These are phyloP conservation scores for Hippophae rhamnoides DNA, from an alignment of 306 rosid species.

Conservation along the genomic window DNA sequence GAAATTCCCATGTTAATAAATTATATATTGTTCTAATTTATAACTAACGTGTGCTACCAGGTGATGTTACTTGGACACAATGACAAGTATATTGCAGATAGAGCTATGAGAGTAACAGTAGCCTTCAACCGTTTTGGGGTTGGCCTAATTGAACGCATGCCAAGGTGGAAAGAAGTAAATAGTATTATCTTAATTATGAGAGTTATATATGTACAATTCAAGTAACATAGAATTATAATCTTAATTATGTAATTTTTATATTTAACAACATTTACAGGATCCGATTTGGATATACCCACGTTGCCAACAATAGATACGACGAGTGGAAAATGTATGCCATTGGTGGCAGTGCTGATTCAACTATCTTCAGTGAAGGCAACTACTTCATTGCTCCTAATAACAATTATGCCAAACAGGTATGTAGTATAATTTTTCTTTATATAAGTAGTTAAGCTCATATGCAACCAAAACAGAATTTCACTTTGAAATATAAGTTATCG, in stretches of 20 bases:
- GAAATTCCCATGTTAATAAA: too few species aligned
- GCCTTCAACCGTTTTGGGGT: conserved; percentile 38
- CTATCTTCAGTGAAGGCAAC: conserved; percentile 80
- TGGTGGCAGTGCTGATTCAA: conserved; percentile 85
- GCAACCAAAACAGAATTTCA: too few species aligned
- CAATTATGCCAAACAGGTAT: conserved; percentile 41
- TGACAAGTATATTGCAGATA: conserved; percentile 45
- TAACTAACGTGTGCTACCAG: conserved; percentile 17
- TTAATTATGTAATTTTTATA: neutral
- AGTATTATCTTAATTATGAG: too few species aligned
- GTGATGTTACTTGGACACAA: conserved; percentile 82
- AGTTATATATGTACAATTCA: too few species aligned
- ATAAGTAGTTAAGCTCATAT: too few species aligned
- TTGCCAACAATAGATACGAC: conserved; percentile 69
- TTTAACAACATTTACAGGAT: conserved; percentile 31
- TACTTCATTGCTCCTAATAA: conserved; percentile 40
- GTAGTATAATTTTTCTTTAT: neutral
- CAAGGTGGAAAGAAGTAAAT: conserved; percentile 31
- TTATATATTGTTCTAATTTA: too few species aligned
- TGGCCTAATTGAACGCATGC: conserved; percentile 64
- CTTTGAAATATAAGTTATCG: too few species aligned
- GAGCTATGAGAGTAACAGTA: conserved; percentile 43
- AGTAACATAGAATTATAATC: too few species aligned
- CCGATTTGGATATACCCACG: conserved; percentile 81
- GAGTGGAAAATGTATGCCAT: conserved; percentile 79